A percentile compares a stretch with the other conserved stretches of the same genome.
Evolutionary conservation across 1,284 basidiomycete genomes (phyloP).

Genomic region (Rhodofomes roseus): DNA sequence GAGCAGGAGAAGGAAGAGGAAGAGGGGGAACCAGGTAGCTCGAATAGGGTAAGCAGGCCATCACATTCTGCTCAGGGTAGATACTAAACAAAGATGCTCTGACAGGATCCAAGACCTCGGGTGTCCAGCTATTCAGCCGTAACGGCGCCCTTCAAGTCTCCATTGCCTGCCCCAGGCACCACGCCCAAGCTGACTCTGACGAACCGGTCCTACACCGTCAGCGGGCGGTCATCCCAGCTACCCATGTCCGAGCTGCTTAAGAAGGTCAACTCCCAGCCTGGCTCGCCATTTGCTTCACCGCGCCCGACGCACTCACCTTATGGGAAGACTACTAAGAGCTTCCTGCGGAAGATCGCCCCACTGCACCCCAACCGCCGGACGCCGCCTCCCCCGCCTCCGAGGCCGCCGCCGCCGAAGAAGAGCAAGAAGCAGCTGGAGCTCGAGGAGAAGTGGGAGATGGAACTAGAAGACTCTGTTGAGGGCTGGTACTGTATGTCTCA

Average conservation of each 20-base stretch:
- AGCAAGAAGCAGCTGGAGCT: conserved; percentile 70
- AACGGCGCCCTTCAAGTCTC: conserved; percentile 5
- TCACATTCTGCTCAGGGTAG: not conserved
- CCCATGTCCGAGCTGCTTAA: conserved; percentile 74
- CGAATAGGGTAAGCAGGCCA: not conserved
- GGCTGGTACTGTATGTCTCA: conserved; percentile 70
- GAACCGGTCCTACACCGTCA: conserved; percentile 20
- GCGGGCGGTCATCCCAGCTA: conserved; percentile 37
- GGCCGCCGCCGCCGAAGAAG: conserved; percentile 63
- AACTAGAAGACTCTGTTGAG: conserved; percentile 66
- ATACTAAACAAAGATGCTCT: not conserved
- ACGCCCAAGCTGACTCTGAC: conserved; percentile 14
- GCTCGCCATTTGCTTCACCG: conserved; percentile 52
- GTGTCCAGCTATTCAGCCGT: conserved; percentile 3
- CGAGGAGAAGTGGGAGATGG: conserved; percentile 77
- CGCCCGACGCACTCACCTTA: conserved; percentile 56
- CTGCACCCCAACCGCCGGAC: conserved; percentile 67
- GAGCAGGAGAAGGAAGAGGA: conserved; percentile 3
- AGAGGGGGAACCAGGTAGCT: conserved; percentile 12
- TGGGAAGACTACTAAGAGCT: conserved; percentile 56
- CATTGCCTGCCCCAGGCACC: conserved; percentile 3
- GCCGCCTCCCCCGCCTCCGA: conserved; percentile 64
- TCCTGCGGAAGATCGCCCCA: conserved; percentile 66
- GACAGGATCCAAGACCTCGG: conserved; percentile 1
- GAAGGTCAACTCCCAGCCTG: conserved; percentile 61